Conservation (phyloP, 192 early-diverging fungal species). For the Rhizophlyctis rosea region DNA sequence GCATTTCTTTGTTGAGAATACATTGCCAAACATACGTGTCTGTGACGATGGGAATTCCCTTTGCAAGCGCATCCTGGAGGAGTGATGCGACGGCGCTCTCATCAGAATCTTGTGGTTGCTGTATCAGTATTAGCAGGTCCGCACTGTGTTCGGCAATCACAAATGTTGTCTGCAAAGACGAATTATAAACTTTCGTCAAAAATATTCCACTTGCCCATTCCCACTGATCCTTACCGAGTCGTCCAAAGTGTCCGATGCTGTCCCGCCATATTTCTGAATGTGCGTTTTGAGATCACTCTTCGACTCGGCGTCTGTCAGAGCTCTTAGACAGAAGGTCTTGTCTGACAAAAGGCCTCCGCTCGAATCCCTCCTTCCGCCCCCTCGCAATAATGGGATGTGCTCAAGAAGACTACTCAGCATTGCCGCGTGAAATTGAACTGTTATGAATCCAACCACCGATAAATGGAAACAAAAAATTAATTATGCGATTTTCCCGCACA, state of each 20-base stretch:
- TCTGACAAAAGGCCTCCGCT: not conserved
- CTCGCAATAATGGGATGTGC: not conserved
- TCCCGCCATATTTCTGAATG: slow-evolving; percentile 8
- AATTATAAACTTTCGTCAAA: not conserved
- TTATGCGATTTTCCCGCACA: no score
- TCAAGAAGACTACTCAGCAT: not conserved
- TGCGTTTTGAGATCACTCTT: not conserved
- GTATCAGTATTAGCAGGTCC: slow-evolving; percentile 6
- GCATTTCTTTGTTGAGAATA: slow-evolving; percentile 15
- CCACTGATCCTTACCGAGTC: not conserved
- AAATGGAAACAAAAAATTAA: no score
- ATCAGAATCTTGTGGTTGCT: not conserved
- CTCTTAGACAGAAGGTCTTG: slow-evolving; percentile 3
- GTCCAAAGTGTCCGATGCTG: not conserved
- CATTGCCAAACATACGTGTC: slow-evolving; percentile 33
- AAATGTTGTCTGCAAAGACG: not conserved
- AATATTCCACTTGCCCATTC: slow-evolving; percentile 1
- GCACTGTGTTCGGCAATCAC: slow-evolving; percentile 4
- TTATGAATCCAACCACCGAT: no score
- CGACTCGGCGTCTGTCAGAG: slow-evolving; percentile 5
- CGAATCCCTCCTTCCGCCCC: not conserved
- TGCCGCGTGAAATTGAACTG: no score
- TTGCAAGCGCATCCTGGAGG: slow-evolving; percentile 22
- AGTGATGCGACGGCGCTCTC: slow-evolving; percentile 8
- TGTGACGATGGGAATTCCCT: slow-evolving; percentile 16